Percentiles rank a stretch among this genome's conserved stretches.
These are phyloP conservation scores for Fusarium lyarnte DNA, from an alignment of 2,329 filamentous ascomycete species.

Conservation along the genomic window DNA sequence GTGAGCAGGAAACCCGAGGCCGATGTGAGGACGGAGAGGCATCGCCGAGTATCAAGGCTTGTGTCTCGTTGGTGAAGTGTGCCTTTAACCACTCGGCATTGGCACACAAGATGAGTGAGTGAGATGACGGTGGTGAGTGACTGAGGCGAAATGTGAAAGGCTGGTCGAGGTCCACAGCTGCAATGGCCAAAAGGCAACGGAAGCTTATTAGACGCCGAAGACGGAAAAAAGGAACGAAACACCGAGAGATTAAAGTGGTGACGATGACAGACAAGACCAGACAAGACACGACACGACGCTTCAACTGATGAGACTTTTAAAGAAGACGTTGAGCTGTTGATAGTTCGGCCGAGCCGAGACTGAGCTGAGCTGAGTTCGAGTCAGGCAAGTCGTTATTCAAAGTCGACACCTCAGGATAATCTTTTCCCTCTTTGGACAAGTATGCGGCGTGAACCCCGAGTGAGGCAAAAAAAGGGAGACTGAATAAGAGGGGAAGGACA, in stretches of 20 bases:
- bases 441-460: slow-evolving; percentile 2
- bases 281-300: neutral
- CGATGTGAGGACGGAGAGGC: slow-evolving; percentile 49
- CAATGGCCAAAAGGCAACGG: slow-evolving; percentile 3
- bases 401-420: slow-evolving; percentile 36
- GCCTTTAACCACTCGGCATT: slow-evolving; percentile 38
- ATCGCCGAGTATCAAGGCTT: slow-evolving; percentile 37
- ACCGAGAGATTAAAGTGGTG: slow-evolving; percentile 2
- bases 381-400: slow-evolving; percentile 19
- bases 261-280: slow-evolving; percentile 3
- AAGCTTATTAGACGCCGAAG: neutral
- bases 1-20: slow-evolving; percentile 40
- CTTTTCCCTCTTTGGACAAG: slow-evolving; percentile 19
- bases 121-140: slow-evolving; percentile 5
- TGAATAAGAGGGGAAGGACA: neutral
- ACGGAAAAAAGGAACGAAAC: neutral
- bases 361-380: slow-evolving; percentile 3
- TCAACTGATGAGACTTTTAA: neutral
- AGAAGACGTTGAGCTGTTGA: slow-evolving; percentile 7
- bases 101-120: neutral
- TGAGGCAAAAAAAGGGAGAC: neutral
- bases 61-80: neutral
- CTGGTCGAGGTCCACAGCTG: neutral
- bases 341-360: neutral
- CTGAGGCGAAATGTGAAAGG: neutral